Conservation (phyloP, 176 grass and related monocot species). For the Bromus sterilis region DNA sequence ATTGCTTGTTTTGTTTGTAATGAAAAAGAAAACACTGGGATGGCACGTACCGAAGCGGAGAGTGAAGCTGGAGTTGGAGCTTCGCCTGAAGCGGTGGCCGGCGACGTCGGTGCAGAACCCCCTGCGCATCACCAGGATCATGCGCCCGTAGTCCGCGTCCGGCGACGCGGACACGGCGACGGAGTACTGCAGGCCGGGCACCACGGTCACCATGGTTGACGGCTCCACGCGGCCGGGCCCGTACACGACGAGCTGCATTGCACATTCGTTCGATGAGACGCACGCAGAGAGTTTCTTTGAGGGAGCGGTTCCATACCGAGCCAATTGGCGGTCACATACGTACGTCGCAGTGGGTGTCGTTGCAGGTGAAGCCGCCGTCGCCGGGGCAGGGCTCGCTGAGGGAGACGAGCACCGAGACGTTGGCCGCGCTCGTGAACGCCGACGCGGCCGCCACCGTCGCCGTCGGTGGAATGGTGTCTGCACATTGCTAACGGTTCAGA, state of each 20-base stretch:
- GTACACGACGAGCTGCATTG: conserved; percentile 66
- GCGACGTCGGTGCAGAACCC: conserved; percentile 68
- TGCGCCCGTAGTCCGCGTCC: conserved; percentile 51
- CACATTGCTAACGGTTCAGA: not conserved
- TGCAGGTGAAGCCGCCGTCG: conserved; percentile 68
- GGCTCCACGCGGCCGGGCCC: conserved; percentile 57
- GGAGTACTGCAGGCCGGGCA: conserved; percentile 46
- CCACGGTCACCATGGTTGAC: conserved; percentile 58
- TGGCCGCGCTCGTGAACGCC: conserved; percentile 57
- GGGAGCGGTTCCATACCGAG: not conserved
- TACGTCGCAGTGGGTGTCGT: conserved; percentile 55
- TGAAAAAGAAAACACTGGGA: too few species aligned
- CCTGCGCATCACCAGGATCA: conserved; percentile 70
- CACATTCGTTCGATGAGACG: not conserved
- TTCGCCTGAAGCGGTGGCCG: conserved; percentile 66
- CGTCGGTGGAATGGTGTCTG: conserved; percentile 71
- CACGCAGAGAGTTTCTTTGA: not conserved
- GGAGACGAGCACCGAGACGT: conserved; percentile 47
- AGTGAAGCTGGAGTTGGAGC: conserved; percentile 66
- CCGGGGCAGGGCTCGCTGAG: conserved; percentile 72
- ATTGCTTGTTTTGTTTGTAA: too few species aligned
- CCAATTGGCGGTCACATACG: not conserved
- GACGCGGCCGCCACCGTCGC: conserved; percentile 49
- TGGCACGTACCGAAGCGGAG: conserved; percentile 76
- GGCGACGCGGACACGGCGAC: conserved; percentile 37